Evolutionary conservation across 192 early-diverging fungal genomes (phyloP), one percentile per base, ranked within the genome.

Genomic region (Backusella parvicylindrica): DNA sequence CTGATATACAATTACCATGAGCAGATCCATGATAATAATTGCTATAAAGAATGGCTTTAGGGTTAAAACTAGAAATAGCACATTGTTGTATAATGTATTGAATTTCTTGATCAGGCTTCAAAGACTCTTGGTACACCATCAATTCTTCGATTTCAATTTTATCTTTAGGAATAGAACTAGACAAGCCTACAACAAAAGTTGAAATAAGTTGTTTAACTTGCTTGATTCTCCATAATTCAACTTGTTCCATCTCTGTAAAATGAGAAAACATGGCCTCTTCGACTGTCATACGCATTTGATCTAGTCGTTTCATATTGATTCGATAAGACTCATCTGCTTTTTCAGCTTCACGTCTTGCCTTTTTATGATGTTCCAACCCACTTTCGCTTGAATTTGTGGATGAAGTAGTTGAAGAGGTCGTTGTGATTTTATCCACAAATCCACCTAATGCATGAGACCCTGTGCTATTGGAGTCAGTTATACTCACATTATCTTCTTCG

Each of bases 81-180:
- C 92, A 92, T 67, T 91, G 88, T 50, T 94, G 90, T 56, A 92
- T 89, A 38, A 89, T 85, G 79, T 87, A 92, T 71, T 92, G 91
- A 41, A 94, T 88, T 71, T 94, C 92, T 71, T 92, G 87, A 66
- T 88, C 83, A n/a, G 92, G 91, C 78, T 89, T 89, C n/a, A 94
- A 79, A 33, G 91, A 90, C 79, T 94, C 91, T 72, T 86, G 86
- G 77, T 82, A 85, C 28, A 86, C 74, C 32, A 89, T 63, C 37
- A 90, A 66, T 68, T 84, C 78, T 32, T 92, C 91, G 33, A 88
- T 87, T 8, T 89, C 88, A 18, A 88, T 82, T 73, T 92, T 84
- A 8, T 88, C 74, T 40, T 80, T 77, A 7, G 83, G 83, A 32
- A 87, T 74, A 9, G 81, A 74, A 64, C 80, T 82, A 23, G 84